A percentile compares a stretch with the other conserved stretches of the same genome.
Evolutionary conservation across 371 early-diverging fungal genomes (phyloP).

Genomic region (Syncephalastrum racemosum): DNA sequence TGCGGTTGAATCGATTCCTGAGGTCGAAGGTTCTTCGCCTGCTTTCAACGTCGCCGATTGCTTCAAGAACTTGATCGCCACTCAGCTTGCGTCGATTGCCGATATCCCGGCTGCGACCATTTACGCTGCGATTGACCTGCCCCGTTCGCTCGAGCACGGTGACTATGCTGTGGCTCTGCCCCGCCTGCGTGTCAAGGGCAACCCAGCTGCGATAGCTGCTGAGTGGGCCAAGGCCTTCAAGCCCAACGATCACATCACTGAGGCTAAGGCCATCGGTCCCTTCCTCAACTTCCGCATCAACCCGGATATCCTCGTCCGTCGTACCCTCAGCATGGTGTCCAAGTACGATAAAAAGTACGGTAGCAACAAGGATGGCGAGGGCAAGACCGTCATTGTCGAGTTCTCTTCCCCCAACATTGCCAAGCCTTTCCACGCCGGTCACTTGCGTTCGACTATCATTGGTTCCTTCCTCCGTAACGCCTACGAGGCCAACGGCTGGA

Average conservation of each 20-base stretch:
- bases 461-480: constrained; percentile 92
- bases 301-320: constrained; percentile 52
- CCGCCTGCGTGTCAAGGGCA: constrained; percentile 83
- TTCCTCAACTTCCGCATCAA: constrained; percentile 87
- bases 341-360: constrained; percentile 60
- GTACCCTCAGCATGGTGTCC: constrained; percentile 54
- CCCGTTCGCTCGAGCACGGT: constrained; percentile 67
- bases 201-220: constrained; percentile 77
- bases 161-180: constrained; percentile 85
- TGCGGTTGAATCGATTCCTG: constrained; percentile 33
- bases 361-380: constrained; percentile 61
- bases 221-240: constrained; percentile 72
- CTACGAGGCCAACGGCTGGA: constrained; percentile 84
- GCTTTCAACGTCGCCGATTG: constrained; percentile 54
- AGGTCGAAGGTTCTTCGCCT: constrained; percentile 50
- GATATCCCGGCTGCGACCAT: constrained; percentile 50
- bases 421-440: constrained; percentile 99
- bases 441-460: constrained; percentile 96
- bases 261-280: constrained; percentile 68
- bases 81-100: constrained; percentile 43
- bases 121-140: constrained; percentile 57
- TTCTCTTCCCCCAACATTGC: constrained; percentile 99
- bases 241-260: constrained; percentile 58
- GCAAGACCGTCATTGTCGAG: constrained; percentile 86
- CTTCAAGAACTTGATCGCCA: constrained; percentile 57